Conservation (phyloP, 176 grass and related monocot species). For the Aegilops sharonensis region DNA sequence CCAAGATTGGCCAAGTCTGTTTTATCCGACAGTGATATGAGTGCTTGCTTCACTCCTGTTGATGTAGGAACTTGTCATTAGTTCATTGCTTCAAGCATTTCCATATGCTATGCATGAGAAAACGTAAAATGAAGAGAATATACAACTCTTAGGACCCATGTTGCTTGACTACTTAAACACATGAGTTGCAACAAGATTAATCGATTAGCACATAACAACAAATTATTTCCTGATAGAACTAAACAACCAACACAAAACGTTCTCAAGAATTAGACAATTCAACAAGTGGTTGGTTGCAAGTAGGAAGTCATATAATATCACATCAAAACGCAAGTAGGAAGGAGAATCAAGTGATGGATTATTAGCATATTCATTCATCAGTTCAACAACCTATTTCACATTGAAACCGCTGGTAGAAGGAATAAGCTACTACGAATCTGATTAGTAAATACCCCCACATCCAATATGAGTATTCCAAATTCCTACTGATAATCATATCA, state of each 20-base stretch:
- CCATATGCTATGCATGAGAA: neutral
- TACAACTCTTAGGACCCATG: neutral
- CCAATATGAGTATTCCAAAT: no score
- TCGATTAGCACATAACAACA: neutral
- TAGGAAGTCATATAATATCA: no score
- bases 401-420: no score
- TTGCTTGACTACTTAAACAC: neutral
- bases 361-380: no score
- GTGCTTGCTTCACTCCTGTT: conserved; percentile 51
- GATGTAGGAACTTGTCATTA: conserved; percentile 21
- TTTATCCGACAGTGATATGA: conserved; percentile 72
- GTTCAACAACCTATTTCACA: no score
- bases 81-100: neutral
- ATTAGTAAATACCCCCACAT: no score
- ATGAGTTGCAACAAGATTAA: neutral
- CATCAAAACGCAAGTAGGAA: no score
- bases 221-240: neutral
- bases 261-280: neutral
- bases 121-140: neutral
- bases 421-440: no score
- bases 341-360: no score
- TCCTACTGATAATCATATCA: no score
- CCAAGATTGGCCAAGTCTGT: conserved; percentile 56
- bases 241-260: neutral
- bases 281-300: no score